Conservation (phyloP, 441 rosid species). For the Erodium texanum region DNA sequence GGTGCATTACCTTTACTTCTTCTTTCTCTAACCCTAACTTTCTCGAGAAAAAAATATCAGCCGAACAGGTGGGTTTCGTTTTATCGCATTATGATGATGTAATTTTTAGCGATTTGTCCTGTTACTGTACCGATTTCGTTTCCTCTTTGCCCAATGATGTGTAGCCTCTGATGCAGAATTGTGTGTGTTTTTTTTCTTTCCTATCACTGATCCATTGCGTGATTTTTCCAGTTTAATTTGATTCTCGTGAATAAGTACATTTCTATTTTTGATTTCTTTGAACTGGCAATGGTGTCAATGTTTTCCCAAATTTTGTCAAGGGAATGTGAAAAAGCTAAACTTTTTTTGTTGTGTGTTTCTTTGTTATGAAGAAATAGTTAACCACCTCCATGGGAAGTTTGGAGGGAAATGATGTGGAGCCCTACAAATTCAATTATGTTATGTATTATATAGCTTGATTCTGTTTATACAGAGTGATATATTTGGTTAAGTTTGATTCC, state of each 20-base stretch:
- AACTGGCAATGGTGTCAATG: not conserved
- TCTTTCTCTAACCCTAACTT: conserved; percentile 21
- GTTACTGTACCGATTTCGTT: not conserved
- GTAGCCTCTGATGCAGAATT: too few species aligned
- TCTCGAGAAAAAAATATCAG: not conserved
- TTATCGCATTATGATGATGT: not conserved
- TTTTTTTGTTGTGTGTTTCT: not conserved
- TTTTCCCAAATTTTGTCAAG: not conserved
- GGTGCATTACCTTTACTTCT: conserved; percentile 29
- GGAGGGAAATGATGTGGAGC: not conserved
- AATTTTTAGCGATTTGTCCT: not conserved
- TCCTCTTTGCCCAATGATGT: not conserved
- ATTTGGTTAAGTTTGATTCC: not conserved
- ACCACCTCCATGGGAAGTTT: not conserved
- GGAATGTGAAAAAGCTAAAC: not conserved
- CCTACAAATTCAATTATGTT: not conserved
- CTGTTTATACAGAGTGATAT: not conserved
- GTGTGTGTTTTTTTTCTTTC: too few species aligned
- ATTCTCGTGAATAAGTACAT: not conserved
- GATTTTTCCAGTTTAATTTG: not conserved
- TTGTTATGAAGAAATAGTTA: not conserved
- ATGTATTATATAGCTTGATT: not conserved
- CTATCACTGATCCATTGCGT: too few species aligned
- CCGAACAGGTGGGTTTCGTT: not conserved
- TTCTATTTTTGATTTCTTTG: not conserved